Base-by-base conservation (phyloP, 192 early-diverging fungal genomes). In the Dissophora globulifera region DNA sequence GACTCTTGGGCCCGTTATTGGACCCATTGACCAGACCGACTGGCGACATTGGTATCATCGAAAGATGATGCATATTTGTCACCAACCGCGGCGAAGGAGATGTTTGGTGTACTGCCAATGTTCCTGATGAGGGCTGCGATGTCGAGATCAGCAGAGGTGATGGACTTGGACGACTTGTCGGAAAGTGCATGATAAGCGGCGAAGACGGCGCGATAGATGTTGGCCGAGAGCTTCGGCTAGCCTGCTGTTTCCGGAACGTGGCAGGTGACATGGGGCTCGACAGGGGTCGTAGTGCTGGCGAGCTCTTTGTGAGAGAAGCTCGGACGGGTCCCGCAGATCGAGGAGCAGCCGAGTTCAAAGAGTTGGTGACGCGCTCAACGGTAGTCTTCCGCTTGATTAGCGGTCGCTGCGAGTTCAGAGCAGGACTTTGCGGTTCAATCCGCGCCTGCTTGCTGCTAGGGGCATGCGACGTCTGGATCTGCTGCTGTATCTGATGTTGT, bases 141-240 rank as follows among this genome's bases (percentile, higher is more conserved):
- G 72, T 57, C 25, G 72, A 66, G 32, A 67, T 76, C 22, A 76
- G 72, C 20, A 76, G 38, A 1, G 72, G 72, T 23, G 72, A 76
- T 0, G 72, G 72, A 29, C 46, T 67, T 1, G 72, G 72, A 15
- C 61, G 58, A 26, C 43, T 60, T 16, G 72, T 61, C 5, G 72
- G 72, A 33, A 76, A 76, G 51, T 76, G 72, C 72, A 76, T 76
- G 40, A 57, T 67, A 3, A 76, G 63, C 1, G 72, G 72, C 4
- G 72, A 76, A 2, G 64, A 53, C 29, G 72, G 72, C 23, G 72
- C 58, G 7, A 76, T 76, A 8, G 72, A 54, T 1, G 72, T 62
- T n/a, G 62, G 31, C 35, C 64, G 40, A n/a, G n/a, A n/a, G 13
- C 54, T 41, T 8, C 64, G 63, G n/a, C 40, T 67, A 2, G 64